phyloP scores from a whole-genome alignment of 768 basidiomycete species.

The Cystofilobasidium ferigula region DNA sequence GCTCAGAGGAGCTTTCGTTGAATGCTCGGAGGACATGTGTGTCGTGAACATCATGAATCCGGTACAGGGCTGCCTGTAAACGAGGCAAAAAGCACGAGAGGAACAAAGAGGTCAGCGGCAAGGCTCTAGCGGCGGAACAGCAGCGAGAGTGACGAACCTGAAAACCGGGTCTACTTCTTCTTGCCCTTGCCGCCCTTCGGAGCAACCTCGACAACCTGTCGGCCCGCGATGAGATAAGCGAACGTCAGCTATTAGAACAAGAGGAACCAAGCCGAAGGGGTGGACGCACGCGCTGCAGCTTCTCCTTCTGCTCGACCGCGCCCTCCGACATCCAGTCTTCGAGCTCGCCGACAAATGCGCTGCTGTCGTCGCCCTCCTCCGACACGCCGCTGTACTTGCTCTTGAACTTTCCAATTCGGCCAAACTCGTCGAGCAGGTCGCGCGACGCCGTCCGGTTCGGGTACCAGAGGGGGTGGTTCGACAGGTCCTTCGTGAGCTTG shows the following conservation, averaged over 20 bases:
- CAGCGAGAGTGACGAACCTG: background rate
- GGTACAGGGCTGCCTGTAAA: too few relatives aligned
- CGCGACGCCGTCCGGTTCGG: constrained; percentile 6
- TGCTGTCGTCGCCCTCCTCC: constrained; percentile 1
- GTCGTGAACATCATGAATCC: too few relatives aligned
- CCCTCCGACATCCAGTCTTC: constrained; percentile 26
- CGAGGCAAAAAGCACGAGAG: too few relatives aligned
- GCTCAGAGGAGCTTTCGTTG: too few relatives aligned
- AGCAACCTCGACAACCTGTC: background rate
- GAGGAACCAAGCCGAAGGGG: too few relatives aligned
- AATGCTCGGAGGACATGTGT: too few relatives aligned
- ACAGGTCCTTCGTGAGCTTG: constrained; percentile 23
- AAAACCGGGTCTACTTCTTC: background rate
- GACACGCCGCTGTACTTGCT: constrained; percentile 8
- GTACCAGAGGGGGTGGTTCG: constrained; percentile 25
- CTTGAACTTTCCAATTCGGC: constrained; percentile 21
- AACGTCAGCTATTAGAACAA: background rate
- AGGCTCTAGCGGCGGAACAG: too few relatives aligned
- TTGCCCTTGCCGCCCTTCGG: constrained; percentile 1
- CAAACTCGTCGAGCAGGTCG: constrained; percentile 24
- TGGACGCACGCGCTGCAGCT: background rate
- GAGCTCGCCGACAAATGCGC: constrained; percentile 16
- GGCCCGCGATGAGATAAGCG: background rate
- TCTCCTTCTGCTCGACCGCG: constrained; percentile 18
- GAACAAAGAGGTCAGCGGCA: too few relatives aligned